Conservation (phyloP, 2,329 filamentous ascomycete genomes). For the Lachnellula arida region DNA sequence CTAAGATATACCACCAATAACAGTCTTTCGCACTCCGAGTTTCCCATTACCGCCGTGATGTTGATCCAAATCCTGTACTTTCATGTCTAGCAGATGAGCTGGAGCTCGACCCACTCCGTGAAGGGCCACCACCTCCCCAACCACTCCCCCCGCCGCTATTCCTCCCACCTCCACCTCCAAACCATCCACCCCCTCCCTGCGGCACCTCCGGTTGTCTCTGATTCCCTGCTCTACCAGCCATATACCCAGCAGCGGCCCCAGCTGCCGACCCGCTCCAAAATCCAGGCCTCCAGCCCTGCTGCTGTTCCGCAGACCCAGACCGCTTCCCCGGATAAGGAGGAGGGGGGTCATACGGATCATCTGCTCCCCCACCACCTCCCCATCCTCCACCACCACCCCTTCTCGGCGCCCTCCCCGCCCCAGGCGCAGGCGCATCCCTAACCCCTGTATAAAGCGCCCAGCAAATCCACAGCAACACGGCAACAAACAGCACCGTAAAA, state of each 20-base stretch:
- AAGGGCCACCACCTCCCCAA: conserved; percentile 29
- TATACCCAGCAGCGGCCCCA: conserved; percentile 65
- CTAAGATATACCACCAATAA: conserved; percentile 7
- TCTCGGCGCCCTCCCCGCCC: conserved; percentile 19
- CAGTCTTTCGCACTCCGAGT: neutral
- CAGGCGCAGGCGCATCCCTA: neutral
- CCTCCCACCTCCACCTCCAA: conserved; percentile 14
- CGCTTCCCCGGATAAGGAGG: conserved; percentile 31
- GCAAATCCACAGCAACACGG: conserved; percentile 56
- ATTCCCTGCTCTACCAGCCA: conserved; percentile 46
- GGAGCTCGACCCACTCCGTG: conserved; percentile 29
- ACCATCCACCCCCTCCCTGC: conserved; percentile 16
- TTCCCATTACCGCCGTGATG: conserved; percentile 47
- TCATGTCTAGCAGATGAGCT: conserved; percentile 50
- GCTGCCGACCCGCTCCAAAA: conserved; percentile 63
- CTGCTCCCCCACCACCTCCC: conserved; percentile 39
- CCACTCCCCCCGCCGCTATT: conserved; percentile 11
- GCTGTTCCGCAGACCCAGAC: conserved; percentile 8
- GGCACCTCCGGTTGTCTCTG: conserved; percentile 34
- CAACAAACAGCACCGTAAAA: conserved; percentile 60
- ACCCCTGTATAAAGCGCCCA: conserved; percentile 45
- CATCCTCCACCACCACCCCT: conserved; percentile 33
- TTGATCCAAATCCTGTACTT: conserved; percentile 71
- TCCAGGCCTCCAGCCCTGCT: conserved; percentile 61
- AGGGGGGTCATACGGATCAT: conserved; percentile 29